These are phyloP conservation scores for Dovyalis caffra DNA, from an alignment of 345 rosid genomes.

Conservation along the genomic window DNA sequence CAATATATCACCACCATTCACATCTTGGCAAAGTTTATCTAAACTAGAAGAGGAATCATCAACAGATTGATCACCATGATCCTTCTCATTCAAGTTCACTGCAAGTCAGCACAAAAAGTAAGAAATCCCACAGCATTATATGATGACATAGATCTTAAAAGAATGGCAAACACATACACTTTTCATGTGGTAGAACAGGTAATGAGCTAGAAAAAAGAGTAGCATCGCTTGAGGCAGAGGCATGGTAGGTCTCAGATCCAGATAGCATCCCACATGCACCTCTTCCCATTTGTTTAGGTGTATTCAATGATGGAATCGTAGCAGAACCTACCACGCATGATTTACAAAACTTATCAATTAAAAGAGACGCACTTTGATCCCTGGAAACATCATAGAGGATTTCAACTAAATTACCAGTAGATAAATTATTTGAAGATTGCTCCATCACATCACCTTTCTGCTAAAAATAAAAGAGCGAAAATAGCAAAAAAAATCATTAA, in stretches of 20 bases:
- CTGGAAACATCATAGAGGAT: neutral
- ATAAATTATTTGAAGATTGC: constrained; percentile 29
- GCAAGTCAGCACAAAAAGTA: constrained; percentile 25
- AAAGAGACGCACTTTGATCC: neutral
- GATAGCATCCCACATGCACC: constrained; percentile 37
- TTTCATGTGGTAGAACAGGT: constrained; percentile 61
- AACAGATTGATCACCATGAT: constrained; percentile 27
- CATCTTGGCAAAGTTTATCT: constrained; percentile 25
- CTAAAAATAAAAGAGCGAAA: constrained; percentile 10
- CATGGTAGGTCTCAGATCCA: constrained; percentile 38
- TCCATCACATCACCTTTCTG: constrained; percentile 34
- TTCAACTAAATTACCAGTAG: constrained; percentile 32
- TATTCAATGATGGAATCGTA: constrained; percentile 29
- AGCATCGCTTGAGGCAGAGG: constrained; percentile 54
- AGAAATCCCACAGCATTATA: constrained; percentile 16
- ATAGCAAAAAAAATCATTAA: neutral
- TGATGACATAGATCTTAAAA: neutral
- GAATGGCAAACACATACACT: constrained; percentile 38
- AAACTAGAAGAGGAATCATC: constrained; percentile 39
- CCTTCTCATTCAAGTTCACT: constrained; percentile 48
- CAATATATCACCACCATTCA: constrained; percentile 28
- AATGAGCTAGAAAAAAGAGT: constrained; percentile 66
- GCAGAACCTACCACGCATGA: constrained; percentile 28
- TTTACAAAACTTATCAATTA: constrained; percentile 10
- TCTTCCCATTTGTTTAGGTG: constrained; percentile 29